phyloP scores from a whole-genome alignment of 1,284 basidiomycete genomes.

The Sanghuangporus baumii region DNA sequence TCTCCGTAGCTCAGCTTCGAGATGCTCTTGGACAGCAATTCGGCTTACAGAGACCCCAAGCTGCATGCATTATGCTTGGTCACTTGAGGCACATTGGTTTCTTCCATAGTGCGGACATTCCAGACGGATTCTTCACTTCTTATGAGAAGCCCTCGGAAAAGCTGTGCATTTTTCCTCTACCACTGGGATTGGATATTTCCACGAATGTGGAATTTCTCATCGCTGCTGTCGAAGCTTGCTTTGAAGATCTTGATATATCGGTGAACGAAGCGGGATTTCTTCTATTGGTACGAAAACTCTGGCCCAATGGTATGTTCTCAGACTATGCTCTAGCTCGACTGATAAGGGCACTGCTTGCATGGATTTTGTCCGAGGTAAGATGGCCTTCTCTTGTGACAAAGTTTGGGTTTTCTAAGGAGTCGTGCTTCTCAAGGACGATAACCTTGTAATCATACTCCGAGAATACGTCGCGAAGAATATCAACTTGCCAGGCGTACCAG shows the following conservation, averaged over 20 bases:
- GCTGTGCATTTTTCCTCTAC: constrained; percentile 57
- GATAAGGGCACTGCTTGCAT: constrained; percentile 23
- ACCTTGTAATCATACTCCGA: constrained; percentile 53
- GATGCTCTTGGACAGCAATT: constrained; percentile 60
- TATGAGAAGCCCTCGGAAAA: constrained; percentile 26
- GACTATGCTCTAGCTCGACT: constrained; percentile 47
- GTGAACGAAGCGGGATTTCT: constrained; percentile 70
- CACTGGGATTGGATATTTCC: constrained; percentile 65
- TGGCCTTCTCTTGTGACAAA: not conserved
- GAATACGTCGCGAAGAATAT: constrained; percentile 53
- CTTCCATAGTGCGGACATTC: constrained; percentile 41
- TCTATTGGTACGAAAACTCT: constrained; percentile 57
- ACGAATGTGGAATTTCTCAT: constrained; percentile 68
- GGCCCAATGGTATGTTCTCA: constrained; percentile 67
- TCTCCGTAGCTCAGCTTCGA: constrained; percentile 52
- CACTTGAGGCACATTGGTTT: constrained; percentile 61
- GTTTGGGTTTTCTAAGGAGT: not conserved
- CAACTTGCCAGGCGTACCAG: constrained; percentile 59
- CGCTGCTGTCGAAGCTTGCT: constrained; percentile 62
- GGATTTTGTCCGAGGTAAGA: constrained; percentile 23
- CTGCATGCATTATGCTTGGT: constrained; percentile 47
- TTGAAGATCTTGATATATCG: constrained; percentile 64
- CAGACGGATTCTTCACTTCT: constrained; percentile 33
- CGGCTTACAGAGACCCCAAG: constrained; percentile 45
- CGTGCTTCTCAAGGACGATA: constrained; percentile 44